Conservation (phyloP, 129 eudicot species). For the Solidago caesia region DNA sequence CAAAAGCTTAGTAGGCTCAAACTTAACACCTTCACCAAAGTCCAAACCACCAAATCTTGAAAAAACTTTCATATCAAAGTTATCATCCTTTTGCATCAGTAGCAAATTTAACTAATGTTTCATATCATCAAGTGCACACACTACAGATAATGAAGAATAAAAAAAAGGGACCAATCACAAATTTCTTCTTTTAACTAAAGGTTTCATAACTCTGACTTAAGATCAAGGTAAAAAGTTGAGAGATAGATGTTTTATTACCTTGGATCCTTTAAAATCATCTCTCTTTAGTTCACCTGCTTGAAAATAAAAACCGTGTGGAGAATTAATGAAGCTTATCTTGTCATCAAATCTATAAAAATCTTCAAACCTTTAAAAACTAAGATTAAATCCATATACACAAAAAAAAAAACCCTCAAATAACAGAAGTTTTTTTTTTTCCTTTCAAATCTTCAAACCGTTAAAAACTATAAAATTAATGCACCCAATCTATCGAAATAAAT, state of each 20-base stretch:
- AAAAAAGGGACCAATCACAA: conserved; percentile 4
- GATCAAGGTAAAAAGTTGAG: conserved; percentile 1
- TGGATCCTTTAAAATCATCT: conserved; percentile 78
- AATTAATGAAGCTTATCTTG: conserved; percentile 15
- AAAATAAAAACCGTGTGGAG: conserved; percentile 24
- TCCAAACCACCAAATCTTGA: conserved; percentile 59
- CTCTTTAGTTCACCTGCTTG: conserved; percentile 74
- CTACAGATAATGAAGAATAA: neutral
- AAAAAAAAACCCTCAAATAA: too few species aligned
- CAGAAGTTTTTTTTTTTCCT: too few species aligned
- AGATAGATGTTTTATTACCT: conserved; percentile 47
- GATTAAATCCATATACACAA: too few species aligned
- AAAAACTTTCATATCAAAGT: conserved; percentile 31
- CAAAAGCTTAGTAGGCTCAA: conserved; percentile 59
- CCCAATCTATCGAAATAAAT: too few species aligned
- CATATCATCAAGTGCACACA: neutral
- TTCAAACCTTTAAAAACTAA: too few species aligned
- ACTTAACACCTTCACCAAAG: conserved; percentile 77
- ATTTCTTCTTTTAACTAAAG: neutral
- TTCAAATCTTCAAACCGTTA: too few species aligned
- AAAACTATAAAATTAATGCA: too few species aligned
- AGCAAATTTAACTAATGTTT: too few species aligned
- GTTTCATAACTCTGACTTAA: neutral
- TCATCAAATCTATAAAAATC: neutral
- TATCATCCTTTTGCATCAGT: conserved; percentile 26